Percentiles rank a stretch among this genome's conserved stretches.
These are phyloP conservation scores for Dentipellis sp. DNA, from an alignment of 768 basidiomycete species.

Conservation along the genomic window DNA sequence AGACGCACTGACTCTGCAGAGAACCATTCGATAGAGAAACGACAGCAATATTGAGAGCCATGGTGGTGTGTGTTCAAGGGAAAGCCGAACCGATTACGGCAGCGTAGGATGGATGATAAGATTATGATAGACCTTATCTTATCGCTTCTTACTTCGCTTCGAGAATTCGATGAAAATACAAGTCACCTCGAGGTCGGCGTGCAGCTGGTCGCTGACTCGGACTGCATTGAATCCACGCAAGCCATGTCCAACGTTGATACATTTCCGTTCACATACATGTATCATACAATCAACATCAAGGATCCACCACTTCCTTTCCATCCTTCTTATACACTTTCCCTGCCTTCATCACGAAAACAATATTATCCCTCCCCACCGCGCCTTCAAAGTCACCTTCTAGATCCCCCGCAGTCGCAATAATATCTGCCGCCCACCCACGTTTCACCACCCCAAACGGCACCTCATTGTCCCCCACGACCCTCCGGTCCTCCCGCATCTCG, in stretches of 20 bases:
- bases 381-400: slow-evolving; percentile 30
- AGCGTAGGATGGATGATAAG: no score
- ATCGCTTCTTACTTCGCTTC: no score
- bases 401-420: slow-evolving; percentile 30
- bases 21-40: no score
- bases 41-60: no score
- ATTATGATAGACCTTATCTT: no score
- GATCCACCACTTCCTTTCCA: slow-evolving; percentile 14
- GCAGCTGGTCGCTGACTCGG: neutral
- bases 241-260: neutral
- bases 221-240: neutral
- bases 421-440: slow-evolving; percentile 47
- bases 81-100: no score
- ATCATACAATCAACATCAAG: no score
- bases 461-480: slow-evolving; percentile 34
- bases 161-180: no score
- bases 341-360: slow-evolving; percentile 52
- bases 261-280: neutral
- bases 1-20: no score
- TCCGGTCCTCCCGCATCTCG: slow-evolving; percentile 18
- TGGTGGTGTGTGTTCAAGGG: no score
- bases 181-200: no score
- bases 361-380: slow-evolving; percentile 36
- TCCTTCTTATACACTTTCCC: slow-evolving; percentile 37
- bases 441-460: slow-evolving; percentile 46